Conservation (phyloP, 768 basidiomycete genomes). For the Lactarius hengduanensis region DNA sequence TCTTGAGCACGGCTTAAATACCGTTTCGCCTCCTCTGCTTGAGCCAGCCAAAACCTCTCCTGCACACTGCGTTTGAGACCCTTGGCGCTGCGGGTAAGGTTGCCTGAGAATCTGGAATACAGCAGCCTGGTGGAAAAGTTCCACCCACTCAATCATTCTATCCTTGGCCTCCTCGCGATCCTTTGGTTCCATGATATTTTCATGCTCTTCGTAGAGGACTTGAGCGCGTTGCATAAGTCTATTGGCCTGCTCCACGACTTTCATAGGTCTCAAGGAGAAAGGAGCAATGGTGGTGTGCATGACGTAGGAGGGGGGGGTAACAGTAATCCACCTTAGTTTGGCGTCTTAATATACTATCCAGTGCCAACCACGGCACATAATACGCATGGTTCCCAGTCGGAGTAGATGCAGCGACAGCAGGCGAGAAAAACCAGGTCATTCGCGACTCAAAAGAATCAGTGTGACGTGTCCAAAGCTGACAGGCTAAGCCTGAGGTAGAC, state of each 20-base stretch:
- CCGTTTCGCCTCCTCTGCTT: not conserved
- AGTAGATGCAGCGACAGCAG: not conserved
- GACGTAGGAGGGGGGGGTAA: not conserved
- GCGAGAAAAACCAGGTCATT: not conserved
- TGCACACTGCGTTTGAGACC: not conserved
- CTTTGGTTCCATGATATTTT: not conserved
- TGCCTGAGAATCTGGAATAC: not conserved
- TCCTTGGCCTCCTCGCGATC: constrained; percentile 4
- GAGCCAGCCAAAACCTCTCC: not conserved
- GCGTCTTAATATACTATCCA: not conserved
- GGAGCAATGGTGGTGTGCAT: not conserved
- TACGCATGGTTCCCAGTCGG: not conserved
- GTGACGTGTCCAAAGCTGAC: not conserved
- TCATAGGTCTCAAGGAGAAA: not conserved
- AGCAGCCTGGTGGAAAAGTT: not conserved
- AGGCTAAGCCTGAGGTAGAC: not conserved
- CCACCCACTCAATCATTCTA: not conserved
- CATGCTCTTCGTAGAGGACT: not conserved
- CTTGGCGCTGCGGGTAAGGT: not conserved
- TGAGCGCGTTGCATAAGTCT: not conserved
- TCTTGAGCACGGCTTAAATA: constrained; percentile 4
- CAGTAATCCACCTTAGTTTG: not conserved
- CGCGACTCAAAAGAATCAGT: not conserved
- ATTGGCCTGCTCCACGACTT: constrained; percentile 6
- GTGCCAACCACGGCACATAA: not conserved